Evolutionary conservation across 768 basidiomycete species (phyloP).

Genomic region (Termitomyces sp.): DNA sequence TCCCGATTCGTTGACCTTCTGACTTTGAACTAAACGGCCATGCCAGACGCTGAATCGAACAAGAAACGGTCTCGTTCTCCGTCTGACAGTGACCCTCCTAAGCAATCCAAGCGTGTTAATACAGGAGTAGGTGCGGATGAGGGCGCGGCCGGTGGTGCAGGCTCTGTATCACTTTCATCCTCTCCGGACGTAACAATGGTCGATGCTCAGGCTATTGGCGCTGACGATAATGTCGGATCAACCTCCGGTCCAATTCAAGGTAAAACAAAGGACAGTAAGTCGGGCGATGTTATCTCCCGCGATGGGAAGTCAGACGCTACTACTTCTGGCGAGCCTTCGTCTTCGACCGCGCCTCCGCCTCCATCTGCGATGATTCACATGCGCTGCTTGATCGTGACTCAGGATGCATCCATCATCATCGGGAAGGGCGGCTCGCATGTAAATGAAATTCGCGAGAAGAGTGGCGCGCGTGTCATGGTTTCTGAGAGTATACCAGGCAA

Average conservation of each 20-base stretch:
- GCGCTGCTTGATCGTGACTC: conserved; percentile 97
- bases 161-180: conserved; percentile 20
- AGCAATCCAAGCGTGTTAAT: conserved; percentile 79
- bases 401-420: conserved; percentile 99
- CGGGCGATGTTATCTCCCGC: conserved; percentile 22
- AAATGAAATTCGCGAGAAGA: conserved; percentile 98
- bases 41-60: conserved; percentile 82
- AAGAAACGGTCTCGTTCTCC: conserved; percentile 87
- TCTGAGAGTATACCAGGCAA: conserved; percentile 99
- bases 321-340: conserved; percentile 45
- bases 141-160: conserved; percentile 43
- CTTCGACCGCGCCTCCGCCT: conserved; percentile 42
- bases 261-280: conserved; percentile 35
- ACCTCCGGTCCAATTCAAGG: conserved; percentile 40
- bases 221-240: conserved; percentile 57
- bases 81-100: conserved; percentile 74
- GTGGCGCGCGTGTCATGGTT: conserved; percentile 92
- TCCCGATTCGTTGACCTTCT: conserved; percentile 27
- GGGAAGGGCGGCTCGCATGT: conserved; percentile 94
- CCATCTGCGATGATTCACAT: conserved; percentile 90
- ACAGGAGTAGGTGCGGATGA: conserved; percentile 69
- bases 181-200: conserved; percentile 62
- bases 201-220: conserved; percentile 45
- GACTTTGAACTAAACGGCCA: conserved; percentile 55
- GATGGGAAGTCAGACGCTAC: conserved; percentile 39